Evolutionary conservation across 2,329 filamentous ascomycete species (phyloP).

Genomic region (Cytospora schulzeri): DNA sequence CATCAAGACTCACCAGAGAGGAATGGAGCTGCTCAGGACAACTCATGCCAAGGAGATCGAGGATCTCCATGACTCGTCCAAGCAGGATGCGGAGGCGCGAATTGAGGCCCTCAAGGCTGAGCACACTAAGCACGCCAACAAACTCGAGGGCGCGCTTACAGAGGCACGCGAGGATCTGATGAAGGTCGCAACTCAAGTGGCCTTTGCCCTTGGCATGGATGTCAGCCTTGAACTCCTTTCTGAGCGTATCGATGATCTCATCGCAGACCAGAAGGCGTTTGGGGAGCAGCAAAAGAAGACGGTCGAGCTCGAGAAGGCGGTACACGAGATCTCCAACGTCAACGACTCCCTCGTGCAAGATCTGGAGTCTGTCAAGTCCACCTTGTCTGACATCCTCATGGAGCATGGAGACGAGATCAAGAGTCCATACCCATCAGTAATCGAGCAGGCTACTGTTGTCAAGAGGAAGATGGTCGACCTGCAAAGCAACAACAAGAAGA

Average conservation of each 20-base stretch:
- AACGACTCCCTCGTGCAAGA: conserved; percentile 63
- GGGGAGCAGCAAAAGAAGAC: conserved; percentile 60
- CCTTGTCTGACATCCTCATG: conserved; percentile 56
- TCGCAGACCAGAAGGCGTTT: conserved; percentile 62
- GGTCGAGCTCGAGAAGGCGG: conserved; percentile 56
- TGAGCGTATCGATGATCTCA: conserved; percentile 60
- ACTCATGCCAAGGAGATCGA: conserved; percentile 50
- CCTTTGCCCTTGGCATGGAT: conserved; percentile 61
- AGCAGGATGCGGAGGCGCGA: conserved; percentile 59
- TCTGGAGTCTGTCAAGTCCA: conserved; percentile 61
- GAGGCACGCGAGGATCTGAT: conserved; percentile 68
- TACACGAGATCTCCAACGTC: conserved; percentile 58
- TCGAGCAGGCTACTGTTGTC: conserved; percentile 61
- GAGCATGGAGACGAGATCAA: conserved; percentile 48
- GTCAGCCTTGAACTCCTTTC: conserved; percentile 69
- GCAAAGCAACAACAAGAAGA: conserved; percentile 79
- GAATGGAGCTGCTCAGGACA: conserved; percentile 50
- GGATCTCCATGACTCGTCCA: conserved; percentile 47
- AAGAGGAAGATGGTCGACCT: conserved; percentile 67
- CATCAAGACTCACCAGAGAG: conserved; percentile 56
- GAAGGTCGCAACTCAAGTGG: conserved; percentile 65
- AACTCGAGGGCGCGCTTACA: conserved; percentile 63
- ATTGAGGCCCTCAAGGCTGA: conserved; percentile 61
- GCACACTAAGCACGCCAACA: conserved; percentile 57
- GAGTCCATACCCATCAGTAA: conserved; percentile 49